Percentiles rank a stretch among this genome's conserved stretches.
phyloP scores from a whole-genome alignment of 108 stramenopile species.

The Pseudonitzschia multiseries region DNA sequence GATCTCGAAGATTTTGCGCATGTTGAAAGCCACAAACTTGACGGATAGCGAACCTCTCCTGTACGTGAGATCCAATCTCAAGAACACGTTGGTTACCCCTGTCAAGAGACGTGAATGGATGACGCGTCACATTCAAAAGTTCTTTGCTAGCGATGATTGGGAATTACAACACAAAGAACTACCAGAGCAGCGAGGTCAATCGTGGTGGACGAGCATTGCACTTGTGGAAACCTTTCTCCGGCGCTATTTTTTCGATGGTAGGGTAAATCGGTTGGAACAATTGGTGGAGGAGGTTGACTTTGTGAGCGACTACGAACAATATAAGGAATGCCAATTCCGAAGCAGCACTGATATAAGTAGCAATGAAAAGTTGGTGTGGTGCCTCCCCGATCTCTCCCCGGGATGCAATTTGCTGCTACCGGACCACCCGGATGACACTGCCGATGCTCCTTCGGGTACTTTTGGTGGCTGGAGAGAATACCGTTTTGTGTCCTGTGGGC shows the following conservation, averaged over 20 bases:
- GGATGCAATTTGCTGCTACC: background rate
- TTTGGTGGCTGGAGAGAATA: background rate
- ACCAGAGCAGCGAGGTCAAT: background rate
- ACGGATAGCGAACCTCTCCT: background rate
- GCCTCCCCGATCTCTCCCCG: constrained; percentile 5
- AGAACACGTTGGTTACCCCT: background rate
- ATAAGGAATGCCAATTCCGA: background rate
- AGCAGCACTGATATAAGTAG: background rate
- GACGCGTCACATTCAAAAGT: background rate
- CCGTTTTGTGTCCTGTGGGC: background rate
- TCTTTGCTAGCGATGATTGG: background rate
- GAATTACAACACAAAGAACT: background rate
- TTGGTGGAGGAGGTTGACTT: background rate
- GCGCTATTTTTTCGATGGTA: constrained; percentile 3
- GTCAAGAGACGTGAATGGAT: background rate
- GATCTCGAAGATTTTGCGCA: background rate
- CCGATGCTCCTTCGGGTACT: background rate
- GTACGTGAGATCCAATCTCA: background rate
- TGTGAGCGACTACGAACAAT: background rate
- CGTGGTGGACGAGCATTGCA: background rate
- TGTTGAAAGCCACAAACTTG: background rate
- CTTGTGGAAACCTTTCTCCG: background rate
- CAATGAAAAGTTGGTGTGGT: background rate
- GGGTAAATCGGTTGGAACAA: background rate
- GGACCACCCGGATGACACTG: background rate